phyloP scores from a whole-genome alignment of 2,329 filamentous ascomycete species.

The Cercospora citrullina region DNA sequence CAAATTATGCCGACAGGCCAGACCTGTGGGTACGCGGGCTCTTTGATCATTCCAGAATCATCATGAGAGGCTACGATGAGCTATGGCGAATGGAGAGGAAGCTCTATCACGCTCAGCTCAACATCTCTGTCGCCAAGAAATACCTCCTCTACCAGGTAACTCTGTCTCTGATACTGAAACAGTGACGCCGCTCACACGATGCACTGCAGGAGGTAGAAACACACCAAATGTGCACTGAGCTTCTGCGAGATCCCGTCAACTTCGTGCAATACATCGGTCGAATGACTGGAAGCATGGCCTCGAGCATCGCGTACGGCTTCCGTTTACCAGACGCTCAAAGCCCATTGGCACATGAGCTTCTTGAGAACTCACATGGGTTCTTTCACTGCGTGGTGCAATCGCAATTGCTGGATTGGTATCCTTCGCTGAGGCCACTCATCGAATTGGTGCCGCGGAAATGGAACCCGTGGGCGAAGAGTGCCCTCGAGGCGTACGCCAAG shows the following conservation, averaged over 20 bases:
- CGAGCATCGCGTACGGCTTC: background rate
- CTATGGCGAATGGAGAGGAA: background rate
- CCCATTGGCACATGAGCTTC: background rate
- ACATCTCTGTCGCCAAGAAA: background rate
- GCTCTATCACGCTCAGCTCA: background rate
- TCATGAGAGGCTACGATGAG: background rate
- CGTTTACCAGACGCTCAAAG: background rate
- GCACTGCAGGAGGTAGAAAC: background rate
- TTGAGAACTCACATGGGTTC: background rate
- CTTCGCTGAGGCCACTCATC: background rate
- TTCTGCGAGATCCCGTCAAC: background rate
- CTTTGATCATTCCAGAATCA: background rate
- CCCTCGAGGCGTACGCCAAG: background rate
- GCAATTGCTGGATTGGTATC: background rate
- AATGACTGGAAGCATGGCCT: background rate
- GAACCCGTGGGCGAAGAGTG: background rate
- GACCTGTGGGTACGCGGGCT: background rate
- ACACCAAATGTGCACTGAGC: background rate
- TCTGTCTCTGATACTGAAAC: background rate
- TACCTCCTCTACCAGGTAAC: background rate
- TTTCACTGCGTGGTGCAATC: background rate
- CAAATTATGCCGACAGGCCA: background rate
- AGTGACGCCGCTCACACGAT: background rate
- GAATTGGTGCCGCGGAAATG: background rate
- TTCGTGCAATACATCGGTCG: background rate